Percentiles rank a stretch among this genome's conserved stretches.
phyloP scores from a whole-genome alignment of 2,329 filamentous ascomycete species.

The Aspergillus quadricinctus region DNA sequence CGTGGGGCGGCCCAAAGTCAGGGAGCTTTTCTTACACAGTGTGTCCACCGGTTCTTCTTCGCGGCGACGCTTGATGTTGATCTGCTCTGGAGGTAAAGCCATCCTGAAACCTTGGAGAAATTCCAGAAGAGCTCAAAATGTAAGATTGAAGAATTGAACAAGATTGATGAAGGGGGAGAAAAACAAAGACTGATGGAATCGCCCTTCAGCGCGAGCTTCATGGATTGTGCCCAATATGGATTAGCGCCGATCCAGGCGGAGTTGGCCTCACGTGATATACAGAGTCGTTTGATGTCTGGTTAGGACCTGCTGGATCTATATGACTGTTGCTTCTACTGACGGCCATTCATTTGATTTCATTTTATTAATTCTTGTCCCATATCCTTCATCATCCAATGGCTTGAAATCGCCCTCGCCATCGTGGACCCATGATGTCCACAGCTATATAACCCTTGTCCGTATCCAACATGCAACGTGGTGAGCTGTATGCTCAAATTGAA shows the following conservation, averaged over 20 bases:
- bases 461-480: conserved; percentile 11
- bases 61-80: conserved; percentile 54
- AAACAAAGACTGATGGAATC: conserved; percentile 2
- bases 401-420: conserved; percentile 6
- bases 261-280: conserved; percentile 1
- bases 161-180: not conserved
- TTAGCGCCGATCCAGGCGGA: not conserved
- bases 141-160: not conserved
- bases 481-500: conserved; percentile 17
- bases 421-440: conserved; percentile 13
- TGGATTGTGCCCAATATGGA: not conserved
- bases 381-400: conserved; percentile 10
- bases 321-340: not conserved
- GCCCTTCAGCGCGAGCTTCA: conserved; percentile 4
- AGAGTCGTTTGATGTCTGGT: not conserved
- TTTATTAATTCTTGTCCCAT: conserved; percentile 10
- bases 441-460: conserved; percentile 13
- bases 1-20: conserved; percentile 8
- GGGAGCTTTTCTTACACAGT: conserved; percentile 38
- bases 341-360: conserved; percentile 7
- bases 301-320: not conserved
- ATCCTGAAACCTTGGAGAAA: conserved; percentile 22
- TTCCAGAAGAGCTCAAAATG: not conserved
- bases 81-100: conserved; percentile 47
- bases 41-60: conserved; percentile 55